Evolutionary conservation across 106 monocot genomes (phyloP), one percentile per base, ranked within the genome.

Genomic region (Dioscorea zingiberensis): DNA sequence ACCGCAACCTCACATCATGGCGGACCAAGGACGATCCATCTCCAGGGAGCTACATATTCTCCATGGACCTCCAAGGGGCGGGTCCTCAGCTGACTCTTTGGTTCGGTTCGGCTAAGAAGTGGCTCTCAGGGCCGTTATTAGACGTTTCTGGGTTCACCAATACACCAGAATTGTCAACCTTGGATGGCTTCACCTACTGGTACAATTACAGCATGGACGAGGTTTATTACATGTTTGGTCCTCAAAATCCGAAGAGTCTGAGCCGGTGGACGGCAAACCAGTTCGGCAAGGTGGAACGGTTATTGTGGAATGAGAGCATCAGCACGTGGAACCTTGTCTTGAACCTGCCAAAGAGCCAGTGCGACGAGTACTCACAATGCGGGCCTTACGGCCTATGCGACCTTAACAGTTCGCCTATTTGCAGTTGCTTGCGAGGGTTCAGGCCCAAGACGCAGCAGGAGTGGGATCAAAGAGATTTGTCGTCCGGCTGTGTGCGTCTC

Each of bases 61-160:
- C 64, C 17, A 54, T 75, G 15, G 82, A 82, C 17, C 69, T 77
- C 19, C 27, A 48, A 0, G 59, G 48, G 47, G n/a, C n/a, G n/a
- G 60, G 71, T 8, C 54, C 70, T 1, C 79, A 85, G 68, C 47
- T 79, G 25, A 72, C 63, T 16, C 59, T 90, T 1, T 77, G 70
- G 72, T 3, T 26, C 16, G 16, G 58, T 51, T 55, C 72, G 48
- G 13, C 38, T 25, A 1, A 27, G 12, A 46, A 47, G 45, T 82
- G 76, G 82, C 64, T 85, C 21, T 71, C 76, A 13, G 85, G 82
- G 19, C 66, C 73, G n/a, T n/a, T n/a, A 49, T 85, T 78, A 85
- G 54, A 73, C 44, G 78, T 74, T 7, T 49, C 56, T 38, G 58
- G 57, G 14, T 79, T 79, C 59, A 60, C 68, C 58, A 82, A 70